A percentile compares a stretch with the other conserved stretches of the same genome.
Conservation (phyloP, 495 filamentous ascomycete species). For the Aspergillus hancockii region DNA sequence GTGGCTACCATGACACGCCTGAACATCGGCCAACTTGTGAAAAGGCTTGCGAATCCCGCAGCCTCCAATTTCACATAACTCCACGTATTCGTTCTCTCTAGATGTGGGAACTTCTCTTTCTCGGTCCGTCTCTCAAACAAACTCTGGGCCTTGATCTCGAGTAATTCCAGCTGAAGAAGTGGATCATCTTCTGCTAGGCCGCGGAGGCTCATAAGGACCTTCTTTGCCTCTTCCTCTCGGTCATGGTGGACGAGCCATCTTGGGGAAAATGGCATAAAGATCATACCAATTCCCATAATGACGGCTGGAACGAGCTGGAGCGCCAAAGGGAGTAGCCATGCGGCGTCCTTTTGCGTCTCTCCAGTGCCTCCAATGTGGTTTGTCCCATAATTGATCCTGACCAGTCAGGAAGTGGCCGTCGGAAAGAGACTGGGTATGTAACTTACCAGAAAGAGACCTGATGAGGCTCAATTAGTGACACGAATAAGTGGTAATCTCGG, state of each 20-base stretch:
- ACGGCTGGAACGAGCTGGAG: slow-evolving; percentile 46
- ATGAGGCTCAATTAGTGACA: not conserved
- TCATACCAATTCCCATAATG: slow-evolving; percentile 60
- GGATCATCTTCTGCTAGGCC: slow-evolving; percentile 24
- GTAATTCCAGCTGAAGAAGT: slow-evolving; percentile 70
- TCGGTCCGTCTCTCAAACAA: slow-evolving; percentile 72
- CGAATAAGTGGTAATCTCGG: not conserved
- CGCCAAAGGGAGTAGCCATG: slow-evolving; percentile 5
- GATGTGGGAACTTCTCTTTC: slow-evolving; percentile 67
- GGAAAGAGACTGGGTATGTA: not conserved
- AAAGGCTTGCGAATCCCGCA: slow-evolving; percentile 65
- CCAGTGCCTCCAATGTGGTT: slow-evolving; percentile 8
- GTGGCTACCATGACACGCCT: slow-evolving; percentile 4
- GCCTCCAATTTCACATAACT: slow-evolving; percentile 63
- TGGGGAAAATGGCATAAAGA: slow-evolving; percentile 74
- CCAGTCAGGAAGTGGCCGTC: not conserved
- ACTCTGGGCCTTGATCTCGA: slow-evolving; percentile 76
- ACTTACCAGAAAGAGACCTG: slow-evolving; percentile 19
- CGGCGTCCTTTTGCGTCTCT: not conserved
- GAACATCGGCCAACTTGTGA: slow-evolving; percentile 34
- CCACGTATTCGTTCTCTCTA: slow-evolving; percentile 55
- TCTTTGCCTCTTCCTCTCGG: slow-evolving; percentile 63
- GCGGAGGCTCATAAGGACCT: slow-evolving; percentile 62
- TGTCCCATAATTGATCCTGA: slow-evolving; percentile 21
- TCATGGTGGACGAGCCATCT: slow-evolving; percentile 68